Percentiles rank a stretch among this genome's conserved stretches.
Conservation (phyloP, 345 rosid genomes). For the Sonneratia alba region DNA sequence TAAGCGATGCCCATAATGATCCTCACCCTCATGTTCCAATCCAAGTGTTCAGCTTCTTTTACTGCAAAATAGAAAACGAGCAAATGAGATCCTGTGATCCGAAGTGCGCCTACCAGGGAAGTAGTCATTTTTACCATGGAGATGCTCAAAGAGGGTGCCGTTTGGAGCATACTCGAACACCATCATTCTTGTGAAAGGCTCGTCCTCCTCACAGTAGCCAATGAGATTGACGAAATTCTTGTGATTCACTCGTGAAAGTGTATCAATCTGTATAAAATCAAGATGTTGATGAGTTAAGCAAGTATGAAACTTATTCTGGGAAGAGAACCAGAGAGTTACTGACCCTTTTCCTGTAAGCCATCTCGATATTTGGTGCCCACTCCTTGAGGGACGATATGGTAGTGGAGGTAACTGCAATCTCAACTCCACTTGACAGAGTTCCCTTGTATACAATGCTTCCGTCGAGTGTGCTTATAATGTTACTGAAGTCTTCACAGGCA, state of each 20-base stretch:
- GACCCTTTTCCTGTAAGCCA: slow-evolving; percentile 68
- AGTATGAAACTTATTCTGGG: not conserved
- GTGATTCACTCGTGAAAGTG: slow-evolving; percentile 71
- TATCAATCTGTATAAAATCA: slow-evolving; percentile 38
- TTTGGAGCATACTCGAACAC: slow-evolving; percentile 98
- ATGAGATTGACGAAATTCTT: slow-evolving; percentile 89
- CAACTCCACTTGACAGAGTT: slow-evolving; percentile 95
- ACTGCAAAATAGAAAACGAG: slow-evolving; percentile 25
- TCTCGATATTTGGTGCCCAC: slow-evolving; percentile 63
- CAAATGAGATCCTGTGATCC: no score
- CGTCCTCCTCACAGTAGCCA: slow-evolving; percentile 79
- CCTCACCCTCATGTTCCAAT: slow-evolving; percentile 79
- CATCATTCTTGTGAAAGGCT: slow-evolving; percentile 93
- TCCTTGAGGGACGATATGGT: slow-evolving; percentile 35
- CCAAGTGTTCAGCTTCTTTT: slow-evolving; percentile 71
- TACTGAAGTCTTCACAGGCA: slow-evolving; percentile 99
- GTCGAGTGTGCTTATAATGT: slow-evolving; percentile 54
- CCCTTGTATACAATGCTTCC: slow-evolving; percentile 74
- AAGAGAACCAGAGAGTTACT: not conserved
- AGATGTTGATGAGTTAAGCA: not conserved
- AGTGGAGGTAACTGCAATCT: slow-evolving; percentile 75
- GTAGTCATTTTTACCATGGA: slow-evolving; percentile 47
- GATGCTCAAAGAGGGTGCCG: slow-evolving; percentile 76
- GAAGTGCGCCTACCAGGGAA: not conserved
- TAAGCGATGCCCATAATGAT: slow-evolving; percentile 87